Evolutionary conservation across 2,329 filamentous ascomycete genomes (phyloP).

Genomic region (Colletotrichum sp.): DNA sequence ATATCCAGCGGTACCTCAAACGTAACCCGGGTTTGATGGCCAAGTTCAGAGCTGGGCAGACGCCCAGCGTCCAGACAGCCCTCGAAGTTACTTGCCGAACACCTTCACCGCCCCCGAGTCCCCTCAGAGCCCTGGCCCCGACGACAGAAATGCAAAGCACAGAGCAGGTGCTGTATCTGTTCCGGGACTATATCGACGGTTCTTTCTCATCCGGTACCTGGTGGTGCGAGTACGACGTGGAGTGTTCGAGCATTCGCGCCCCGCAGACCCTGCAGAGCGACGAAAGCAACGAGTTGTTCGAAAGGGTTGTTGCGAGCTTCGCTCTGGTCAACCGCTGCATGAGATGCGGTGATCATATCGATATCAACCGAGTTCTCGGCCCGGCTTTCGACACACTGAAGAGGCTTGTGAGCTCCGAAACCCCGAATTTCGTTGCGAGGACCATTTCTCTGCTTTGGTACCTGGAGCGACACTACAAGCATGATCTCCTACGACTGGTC

Average conservation of each 20-base stretch:
- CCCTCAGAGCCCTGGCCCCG: constrained; percentile 23
- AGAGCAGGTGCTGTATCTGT: constrained; percentile 32
- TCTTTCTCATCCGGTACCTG: constrained; percentile 32
- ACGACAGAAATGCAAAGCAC: constrained; percentile 25
- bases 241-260: constrained; percentile 26
- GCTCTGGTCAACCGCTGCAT: constrained; percentile 37
- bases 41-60: constrained; percentile 33
- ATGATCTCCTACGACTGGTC: constrained; percentile 35
- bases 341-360: constrained; percentile 35
- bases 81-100: constrained; percentile 37
- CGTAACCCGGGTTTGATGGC: constrained; percentile 40
- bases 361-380: constrained; percentile 33
- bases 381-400: constrained; percentile 40
- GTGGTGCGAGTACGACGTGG: constrained; percentile 34
- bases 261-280: constrained; percentile 25
- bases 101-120: constrained; percentile 29
- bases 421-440: constrained; percentile 35
- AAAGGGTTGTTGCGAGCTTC: constrained; percentile 37
- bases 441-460: constrained; percentile 40
- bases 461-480: constrained; percentile 36
- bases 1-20: constrained; percentile 44
- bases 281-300: constrained; percentile 36
- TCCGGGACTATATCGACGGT: constrained; percentile 32
- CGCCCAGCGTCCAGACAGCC: constrained; percentile 33
- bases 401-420: constrained; percentile 35